phyloP scores from a whole-genome alignment of 306 rosid species.

The Potentilla sterilis region DNA sequence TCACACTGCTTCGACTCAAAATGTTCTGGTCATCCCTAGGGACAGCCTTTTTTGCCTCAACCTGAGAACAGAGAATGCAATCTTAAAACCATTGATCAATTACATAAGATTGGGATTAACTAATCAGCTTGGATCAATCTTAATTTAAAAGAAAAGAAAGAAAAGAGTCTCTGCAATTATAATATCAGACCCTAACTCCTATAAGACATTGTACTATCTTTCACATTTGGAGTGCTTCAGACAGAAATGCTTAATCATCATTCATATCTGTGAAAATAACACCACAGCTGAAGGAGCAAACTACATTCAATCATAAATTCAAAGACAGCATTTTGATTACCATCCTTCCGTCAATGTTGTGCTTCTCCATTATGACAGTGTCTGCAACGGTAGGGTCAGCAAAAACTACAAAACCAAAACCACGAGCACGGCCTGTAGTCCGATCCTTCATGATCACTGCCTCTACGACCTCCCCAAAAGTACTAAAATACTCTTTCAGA shows the following conservation, averaged over 20 bases:
- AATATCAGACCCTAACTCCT: constrained; percentile 27
- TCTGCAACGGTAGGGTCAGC: constrained; percentile 80
- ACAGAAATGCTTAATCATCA: constrained; percentile 27
- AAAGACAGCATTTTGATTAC: constrained; percentile 30
- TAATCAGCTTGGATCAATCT: constrained; percentile 15
- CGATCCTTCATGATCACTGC: constrained; percentile 99
- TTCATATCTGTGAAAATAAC: constrained; percentile 14
- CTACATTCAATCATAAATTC: constrained; percentile 17
- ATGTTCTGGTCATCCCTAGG: constrained; percentile 84
- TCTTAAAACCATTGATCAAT: constrained; percentile 3
- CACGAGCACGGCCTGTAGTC: constrained; percentile 96
- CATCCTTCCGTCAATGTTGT: constrained; percentile 96
- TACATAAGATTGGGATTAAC: constrained; percentile 1
- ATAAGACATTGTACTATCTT: constrained; percentile 1
- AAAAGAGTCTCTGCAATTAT: constrained; percentile 21
- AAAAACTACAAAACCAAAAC: constrained; percentile 93
- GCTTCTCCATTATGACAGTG: constrained; percentile 79
- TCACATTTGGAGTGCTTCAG: constrained; percentile 19
- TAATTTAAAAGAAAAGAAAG: not conserved
- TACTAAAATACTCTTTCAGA: constrained; percentile 82
- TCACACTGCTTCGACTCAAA: constrained; percentile 62
- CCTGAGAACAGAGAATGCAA: constrained; percentile 50
- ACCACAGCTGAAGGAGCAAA: constrained; percentile 15
- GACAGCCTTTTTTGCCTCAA: constrained; percentile 95
- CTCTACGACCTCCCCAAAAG: constrained; percentile 89